Percentiles rank a stretch among this genome's conserved stretches.
phyloP scores from a whole-genome alignment of 1,284 basidiomycete genomes.

The Meira nashicola region DNA sequence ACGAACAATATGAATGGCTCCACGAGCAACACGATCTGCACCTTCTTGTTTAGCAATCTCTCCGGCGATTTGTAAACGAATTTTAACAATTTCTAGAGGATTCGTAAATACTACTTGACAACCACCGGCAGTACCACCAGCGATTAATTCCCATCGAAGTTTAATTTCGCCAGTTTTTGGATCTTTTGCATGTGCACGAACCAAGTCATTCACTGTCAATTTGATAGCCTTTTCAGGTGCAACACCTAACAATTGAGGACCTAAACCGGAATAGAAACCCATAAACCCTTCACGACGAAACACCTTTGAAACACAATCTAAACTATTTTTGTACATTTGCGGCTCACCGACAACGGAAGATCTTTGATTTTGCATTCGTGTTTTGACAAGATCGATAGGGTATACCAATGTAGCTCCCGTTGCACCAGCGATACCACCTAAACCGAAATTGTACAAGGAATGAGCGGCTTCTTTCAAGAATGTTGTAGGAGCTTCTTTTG shows the following conservation, averaged over 20 bases:
- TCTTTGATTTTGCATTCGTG: slow-evolving; percentile 84
- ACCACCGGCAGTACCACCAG: slow-evolving; percentile 88
- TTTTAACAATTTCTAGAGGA: slow-evolving; percentile 82
- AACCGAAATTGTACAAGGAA: slow-evolving; percentile 73
- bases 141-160: slow-evolving; percentile 77
- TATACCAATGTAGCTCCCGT: slow-evolving; percentile 89
- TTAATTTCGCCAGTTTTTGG: slow-evolving; percentile 90
- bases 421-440: slow-evolving; percentile 84
- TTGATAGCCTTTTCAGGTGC: slow-evolving; percentile 98
- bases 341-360: slow-evolving; percentile 49
- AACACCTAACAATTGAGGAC: slow-evolving; percentile 92
- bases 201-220: slow-evolving; percentile 84
- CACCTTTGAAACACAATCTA: slow-evolving; percentile 88
- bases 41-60: slow-evolving; percentile 73
- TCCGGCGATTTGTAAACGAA: slow-evolving; percentile 91
- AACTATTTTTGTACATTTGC: slow-evolving; percentile 50
- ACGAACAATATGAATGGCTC: slow-evolving; percentile 85
- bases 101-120: slow-evolving; percentile 99
- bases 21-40: slow-evolving; percentile 71
- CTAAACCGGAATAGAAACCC: slow-evolving; percentile 91
- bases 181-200: slow-evolving; percentile 78
- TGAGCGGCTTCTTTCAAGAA: slow-evolving; percentile 35
- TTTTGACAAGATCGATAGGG: slow-evolving; percentile 86
- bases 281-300: slow-evolving; percentile 82
- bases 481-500: slow-evolving; percentile 11